Conservation (phyloP, 768 basidiomycete species). For the Amanita brunnescens region DNA sequence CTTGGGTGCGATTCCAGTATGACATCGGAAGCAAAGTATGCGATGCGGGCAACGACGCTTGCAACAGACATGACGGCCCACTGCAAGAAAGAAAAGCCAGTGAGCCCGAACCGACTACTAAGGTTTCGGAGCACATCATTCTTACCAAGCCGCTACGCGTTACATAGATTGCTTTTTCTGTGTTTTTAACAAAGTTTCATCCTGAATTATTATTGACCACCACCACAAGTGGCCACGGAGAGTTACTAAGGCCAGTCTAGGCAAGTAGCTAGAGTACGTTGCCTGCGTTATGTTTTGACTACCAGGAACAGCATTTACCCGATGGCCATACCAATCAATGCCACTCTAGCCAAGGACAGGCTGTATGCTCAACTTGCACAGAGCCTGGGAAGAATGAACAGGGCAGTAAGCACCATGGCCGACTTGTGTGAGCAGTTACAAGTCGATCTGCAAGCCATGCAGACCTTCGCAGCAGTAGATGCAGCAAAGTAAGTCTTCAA, state of each 20-base stretch:
- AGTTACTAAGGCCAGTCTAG: too few species aligned
- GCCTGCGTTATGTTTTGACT: too few species aligned
- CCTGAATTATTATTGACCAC: too few species aligned
- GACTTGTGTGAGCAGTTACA: slow-evolving; percentile 72
- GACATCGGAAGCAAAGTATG: slow-evolving; percentile 61
- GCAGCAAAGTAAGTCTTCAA: slow-evolving; percentile 58
- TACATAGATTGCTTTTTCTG: too few species aligned
- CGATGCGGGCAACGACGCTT: slow-evolving; percentile 44
- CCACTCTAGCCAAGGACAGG: slow-evolving; percentile 71
- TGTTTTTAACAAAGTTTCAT: too few species aligned
- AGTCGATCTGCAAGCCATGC: slow-evolving; percentile 70
- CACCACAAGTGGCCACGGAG: too few species aligned
- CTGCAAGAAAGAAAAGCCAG: too few species aligned
- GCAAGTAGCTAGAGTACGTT: too few species aligned
- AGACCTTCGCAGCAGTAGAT: slow-evolving; percentile 67
- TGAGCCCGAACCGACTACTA: too few species aligned
- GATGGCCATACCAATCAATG: slow-evolving; percentile 40
- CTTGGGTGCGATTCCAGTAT: slow-evolving; percentile 46
- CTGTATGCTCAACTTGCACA: slow-evolving; percentile 72
- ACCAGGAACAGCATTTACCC: too few species aligned
- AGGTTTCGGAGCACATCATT: too few species aligned
- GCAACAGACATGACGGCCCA: neutral
- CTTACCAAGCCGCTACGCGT: too few species aligned
- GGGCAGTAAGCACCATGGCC: slow-evolving; percentile 63
- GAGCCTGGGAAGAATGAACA: slow-evolving; percentile 57